These are phyloP conservation scores for Rhizopogon vesiculosus DNA, from an alignment of 768 basidiomycete species.

Conservation along the genomic window DNA sequence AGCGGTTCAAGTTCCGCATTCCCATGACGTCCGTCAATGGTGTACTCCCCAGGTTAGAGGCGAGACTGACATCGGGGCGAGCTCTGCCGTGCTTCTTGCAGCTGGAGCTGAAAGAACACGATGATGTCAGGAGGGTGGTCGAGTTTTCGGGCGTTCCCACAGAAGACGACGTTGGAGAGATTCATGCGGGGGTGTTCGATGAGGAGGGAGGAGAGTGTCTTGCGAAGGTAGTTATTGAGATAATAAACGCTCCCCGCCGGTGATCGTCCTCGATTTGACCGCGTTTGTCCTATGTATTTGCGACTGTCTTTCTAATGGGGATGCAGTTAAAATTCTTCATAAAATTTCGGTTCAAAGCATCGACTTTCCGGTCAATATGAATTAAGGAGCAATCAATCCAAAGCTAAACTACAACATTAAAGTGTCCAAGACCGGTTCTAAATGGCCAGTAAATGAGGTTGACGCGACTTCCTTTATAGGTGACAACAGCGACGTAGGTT, in stretches of 20 bases:
- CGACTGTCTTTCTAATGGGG: no score
- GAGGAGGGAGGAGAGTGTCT: conserved; percentile 46
- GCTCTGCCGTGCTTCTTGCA: conserved; percentile 53
- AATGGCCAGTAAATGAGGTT: no score
- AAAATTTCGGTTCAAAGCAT: no score
- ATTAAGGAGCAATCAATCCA: no score
- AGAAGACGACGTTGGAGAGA: conserved; percentile 47
- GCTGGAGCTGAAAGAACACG: conserved; percentile 39
- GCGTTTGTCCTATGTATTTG: neutral
- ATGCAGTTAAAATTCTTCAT: no score
- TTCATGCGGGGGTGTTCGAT: conserved; percentile 52
- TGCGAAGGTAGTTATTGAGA: conserved; percentile 52
- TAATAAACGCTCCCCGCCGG: conserved; percentile 36
- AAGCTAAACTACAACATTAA: no score
- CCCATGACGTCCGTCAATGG: conserved; percentile 29
- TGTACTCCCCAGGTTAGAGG: conserved; percentile 37
- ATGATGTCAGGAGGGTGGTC: conserved; percentile 41
- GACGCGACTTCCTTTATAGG: no score
- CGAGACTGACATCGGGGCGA: conserved; percentile 45
- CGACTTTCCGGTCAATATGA: no score
- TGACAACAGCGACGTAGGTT: no score
- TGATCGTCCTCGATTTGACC: conserved; percentile 1
- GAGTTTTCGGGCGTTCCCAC: conserved; percentile 54
- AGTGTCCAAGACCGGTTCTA: no score
- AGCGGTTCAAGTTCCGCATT: conserved; percentile 56